These are phyloP conservation scores for Epichloe hybrida DNA, from an alignment of 2,329 filamentous ascomycete species.

Conservation along the genomic window DNA sequence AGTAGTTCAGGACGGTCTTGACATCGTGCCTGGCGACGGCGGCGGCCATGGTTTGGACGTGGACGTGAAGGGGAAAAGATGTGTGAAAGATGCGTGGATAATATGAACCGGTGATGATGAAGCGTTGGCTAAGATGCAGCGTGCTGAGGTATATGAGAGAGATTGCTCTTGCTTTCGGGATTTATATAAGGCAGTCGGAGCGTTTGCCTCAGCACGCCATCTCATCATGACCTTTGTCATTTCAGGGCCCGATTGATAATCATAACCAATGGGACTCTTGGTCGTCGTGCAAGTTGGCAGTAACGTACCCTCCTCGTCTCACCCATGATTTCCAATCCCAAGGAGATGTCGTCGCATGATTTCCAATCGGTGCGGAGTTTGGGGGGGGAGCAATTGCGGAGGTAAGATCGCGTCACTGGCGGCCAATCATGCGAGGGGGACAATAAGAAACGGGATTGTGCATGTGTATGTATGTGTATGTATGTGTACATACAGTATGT, in stretches of 20 bases:
- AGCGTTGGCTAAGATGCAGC: background rate
- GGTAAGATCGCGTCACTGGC: constrained; percentile 13
- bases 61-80: too few relatives aligned
- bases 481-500: too few relatives aligned
- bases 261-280: background rate
- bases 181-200: background rate
- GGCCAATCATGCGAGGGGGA: constrained; percentile 2
- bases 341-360: background rate
- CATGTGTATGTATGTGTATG: too few relatives aligned
- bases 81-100: too few relatives aligned
- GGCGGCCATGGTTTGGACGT: constrained; percentile 10
- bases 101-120: too few relatives aligned
- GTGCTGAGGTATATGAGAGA: background rate
- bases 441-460: too few relatives aligned
- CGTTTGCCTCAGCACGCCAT: background rate
- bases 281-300: background rate
- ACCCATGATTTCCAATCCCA: background rate
- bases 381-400: background rate
- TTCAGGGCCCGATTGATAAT: background rate
- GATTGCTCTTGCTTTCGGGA: background rate
- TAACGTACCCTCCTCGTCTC: background rate
- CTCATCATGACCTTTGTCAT: background rate
- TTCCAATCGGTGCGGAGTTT: constrained; percentile 1
- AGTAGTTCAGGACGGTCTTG: constrained; percentile 23
- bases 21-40: constrained; percentile 16